phyloP scores from a whole-genome alignment of 148 eudicot species.

The Amaranthus cruentus region DNA sequence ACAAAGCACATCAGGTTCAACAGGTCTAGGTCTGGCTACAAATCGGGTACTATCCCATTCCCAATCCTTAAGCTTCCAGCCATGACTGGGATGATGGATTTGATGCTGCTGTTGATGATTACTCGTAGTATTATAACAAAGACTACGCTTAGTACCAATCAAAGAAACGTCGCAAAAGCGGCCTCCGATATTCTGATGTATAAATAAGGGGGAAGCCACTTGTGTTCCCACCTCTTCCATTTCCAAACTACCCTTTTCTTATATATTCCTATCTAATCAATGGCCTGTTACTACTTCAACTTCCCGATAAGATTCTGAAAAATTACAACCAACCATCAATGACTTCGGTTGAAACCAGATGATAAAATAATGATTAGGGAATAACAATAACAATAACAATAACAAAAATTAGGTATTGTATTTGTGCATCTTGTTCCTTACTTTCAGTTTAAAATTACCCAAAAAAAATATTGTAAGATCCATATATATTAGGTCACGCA shows the following conservation, averaged over 20 bases:
- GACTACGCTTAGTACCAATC: constrained; percentile 26
- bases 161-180: constrained; percentile 26
- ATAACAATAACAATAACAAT: too few species aligned
- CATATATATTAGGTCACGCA: constrained; percentile 19
- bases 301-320: constrained; percentile 4
- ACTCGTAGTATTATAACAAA: constrained; percentile 16
- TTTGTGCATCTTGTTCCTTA: not conserved
- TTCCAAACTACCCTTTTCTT: not conserved
- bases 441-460: not conserved
- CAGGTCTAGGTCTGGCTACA: constrained; percentile 16
- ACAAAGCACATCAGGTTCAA: constrained; percentile 16
- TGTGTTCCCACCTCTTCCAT: constrained; percentile 36
- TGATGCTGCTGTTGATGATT: constrained; percentile 16
- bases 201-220: constrained; percentile 31
- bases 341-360: too few species aligned
- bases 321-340: not conserved
- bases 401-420: too few species aligned
- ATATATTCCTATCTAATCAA: too few species aligned
- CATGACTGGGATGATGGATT: constrained; percentile 13
- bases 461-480: not conserved
- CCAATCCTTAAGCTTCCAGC: constrained; percentile 29
- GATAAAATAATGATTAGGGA: too few species aligned
- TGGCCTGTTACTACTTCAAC: not conserved
- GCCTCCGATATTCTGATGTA: constrained; percentile 25
- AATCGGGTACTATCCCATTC: constrained; percentile 32